These are phyloP conservation scores for Silybum marianum DNA, from an alignment of 129 eudicot genomes.

Conservation along the genomic window DNA sequence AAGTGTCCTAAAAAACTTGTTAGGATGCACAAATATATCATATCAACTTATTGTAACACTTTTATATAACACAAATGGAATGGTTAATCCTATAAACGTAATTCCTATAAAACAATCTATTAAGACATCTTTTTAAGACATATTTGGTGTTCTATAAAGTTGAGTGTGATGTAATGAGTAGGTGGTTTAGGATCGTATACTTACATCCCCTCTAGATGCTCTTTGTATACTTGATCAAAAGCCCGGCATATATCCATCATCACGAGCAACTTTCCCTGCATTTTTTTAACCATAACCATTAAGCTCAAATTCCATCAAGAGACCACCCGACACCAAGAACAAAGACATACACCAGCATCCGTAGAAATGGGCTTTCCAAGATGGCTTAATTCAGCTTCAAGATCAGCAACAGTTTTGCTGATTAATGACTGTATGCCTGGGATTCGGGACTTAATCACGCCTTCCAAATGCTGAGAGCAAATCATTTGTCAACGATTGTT, in stretches of 20 bases:
- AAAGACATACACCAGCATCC: constrained; percentile 48
- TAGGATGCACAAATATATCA: not conserved
- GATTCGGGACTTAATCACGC: constrained; percentile 50
- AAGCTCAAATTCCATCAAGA: not conserved
- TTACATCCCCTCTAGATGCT: constrained; percentile 57
- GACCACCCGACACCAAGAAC: not conserved
- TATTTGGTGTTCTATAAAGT: not conserved
- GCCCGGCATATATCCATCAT: constrained; percentile 55
- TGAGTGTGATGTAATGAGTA: not conserved
- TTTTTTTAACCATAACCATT: not conserved
- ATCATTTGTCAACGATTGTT: not conserved
- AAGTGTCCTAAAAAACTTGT: not conserved
- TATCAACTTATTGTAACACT: not conserved
- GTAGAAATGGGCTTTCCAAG: constrained; percentile 51
- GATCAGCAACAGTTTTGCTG: constrained; percentile 44
- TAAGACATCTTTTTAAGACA: not conserved
- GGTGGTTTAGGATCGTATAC: not conserved
- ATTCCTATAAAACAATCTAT: not conserved
- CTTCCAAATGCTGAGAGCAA: constrained; percentile 51
- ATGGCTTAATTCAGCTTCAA: constrained; percentile 47
- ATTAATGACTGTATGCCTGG: constrained; percentile 46
- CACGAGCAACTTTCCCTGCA: constrained; percentile 43
- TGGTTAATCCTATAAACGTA: too few relatives aligned
- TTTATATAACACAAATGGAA: not conserved
- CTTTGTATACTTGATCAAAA: constrained; percentile 52